Evolutionary conservation across 106 monocot species (phyloP), one percentile per base, ranked within the genome.

Genomic region (Apostasia shenzhenica): DNA sequence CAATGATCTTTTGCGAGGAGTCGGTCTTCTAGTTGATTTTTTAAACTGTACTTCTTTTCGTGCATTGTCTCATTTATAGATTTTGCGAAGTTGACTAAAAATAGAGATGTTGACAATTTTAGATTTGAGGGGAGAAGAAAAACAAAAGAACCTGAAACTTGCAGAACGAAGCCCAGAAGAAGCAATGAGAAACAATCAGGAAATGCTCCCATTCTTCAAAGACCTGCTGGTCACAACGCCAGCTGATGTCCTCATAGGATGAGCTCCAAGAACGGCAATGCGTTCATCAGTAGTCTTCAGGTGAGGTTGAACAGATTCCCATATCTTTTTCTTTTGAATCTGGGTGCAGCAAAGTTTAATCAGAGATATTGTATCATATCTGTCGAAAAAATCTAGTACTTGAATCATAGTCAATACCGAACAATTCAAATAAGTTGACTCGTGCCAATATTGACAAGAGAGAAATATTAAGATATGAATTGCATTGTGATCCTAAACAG

Each of bases 281-380:
- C 82, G 84, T 14, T 72, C 47, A 41, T 95, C 88, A 12, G 87
- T 84, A 9, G 94, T 91, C 69, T 78, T 91, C 3, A 95, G 88
- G 64, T 88, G 94, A 68, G 94, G 91, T 60, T 95, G 94, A n/a
- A 95, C 88, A 57, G 63, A 59, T 73, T 95, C 94, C 94, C 94
- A 95, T 57, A 88, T 83, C 84, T 95, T 95, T 55, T 91, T 95
- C 85, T 95, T 95, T 59, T 95, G 94, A 40, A 95, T 76, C 94
- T 95, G 78, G 3, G 2, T 3, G 11, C 3, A 3, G 8, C 58
- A 40, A 1, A 58, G 39, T 3, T 58, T 58, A 3, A 61, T 41
- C 8, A 61, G 12, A 9, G 7, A 61, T 42, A 7, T 42, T 61
- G 42, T 26, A 26, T 26, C 26, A 26, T 26, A 26, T 26, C 26